A percentile compares a stretch with the other conserved stretches of the same genome.
phyloP scores from a whole-genome alignment of 129 eudicot species.

The Ambrosia trifida region DNA sequence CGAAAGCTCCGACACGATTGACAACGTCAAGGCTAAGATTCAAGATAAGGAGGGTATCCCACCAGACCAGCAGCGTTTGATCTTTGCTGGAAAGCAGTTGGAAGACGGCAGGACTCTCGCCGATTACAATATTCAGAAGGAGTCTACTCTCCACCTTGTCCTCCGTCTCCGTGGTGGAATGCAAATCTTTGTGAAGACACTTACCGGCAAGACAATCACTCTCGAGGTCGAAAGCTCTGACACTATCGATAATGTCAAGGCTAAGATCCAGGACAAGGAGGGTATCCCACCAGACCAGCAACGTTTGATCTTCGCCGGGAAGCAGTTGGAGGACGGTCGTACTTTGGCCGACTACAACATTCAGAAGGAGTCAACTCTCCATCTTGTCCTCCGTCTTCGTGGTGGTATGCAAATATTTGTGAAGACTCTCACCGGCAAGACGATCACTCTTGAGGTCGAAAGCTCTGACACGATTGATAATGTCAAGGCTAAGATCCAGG shows the following conservation, averaged over 20 bases:
- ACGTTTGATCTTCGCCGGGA: not conserved
- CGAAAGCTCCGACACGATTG: slow-evolving; percentile 7
- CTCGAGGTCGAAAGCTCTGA: not conserved
- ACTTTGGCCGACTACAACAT: not conserved
- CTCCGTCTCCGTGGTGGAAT: slow-evolving; percentile 10
- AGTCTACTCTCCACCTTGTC: slow-evolving; percentile 9
- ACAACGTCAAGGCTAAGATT: not conserved
- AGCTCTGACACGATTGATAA: not conserved
- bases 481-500: slow-evolving; percentile 1
- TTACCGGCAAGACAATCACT: slow-evolving; percentile 5
- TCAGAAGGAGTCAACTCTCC: slow-evolving; percentile 3
- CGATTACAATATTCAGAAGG: slow-evolving; percentile 18
- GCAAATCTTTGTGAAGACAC: slow-evolving; percentile 7
- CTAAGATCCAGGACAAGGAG: slow-evolving; percentile 9
- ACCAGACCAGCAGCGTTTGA: slow-evolving; percentile 14
- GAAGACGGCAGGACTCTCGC: slow-evolving; percentile 15
- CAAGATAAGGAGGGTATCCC: slow-evolving; percentile 18
- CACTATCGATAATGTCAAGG: not conserved
- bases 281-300: slow-evolving; percentile 16
- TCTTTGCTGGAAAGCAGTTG: not conserved
- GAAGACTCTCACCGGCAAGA: slow-evolving; percentile 5
- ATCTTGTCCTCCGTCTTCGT: not conserved
- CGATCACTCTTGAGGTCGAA: slow-evolving; percentile 9
- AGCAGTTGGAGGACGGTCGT: not conserved
- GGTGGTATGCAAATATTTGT: slow-evolving; percentile 10